These are phyloP conservation scores for Metrosideros polymorpha DNA, from an alignment of 441 rosid species.

Conservation along the genomic window DNA sequence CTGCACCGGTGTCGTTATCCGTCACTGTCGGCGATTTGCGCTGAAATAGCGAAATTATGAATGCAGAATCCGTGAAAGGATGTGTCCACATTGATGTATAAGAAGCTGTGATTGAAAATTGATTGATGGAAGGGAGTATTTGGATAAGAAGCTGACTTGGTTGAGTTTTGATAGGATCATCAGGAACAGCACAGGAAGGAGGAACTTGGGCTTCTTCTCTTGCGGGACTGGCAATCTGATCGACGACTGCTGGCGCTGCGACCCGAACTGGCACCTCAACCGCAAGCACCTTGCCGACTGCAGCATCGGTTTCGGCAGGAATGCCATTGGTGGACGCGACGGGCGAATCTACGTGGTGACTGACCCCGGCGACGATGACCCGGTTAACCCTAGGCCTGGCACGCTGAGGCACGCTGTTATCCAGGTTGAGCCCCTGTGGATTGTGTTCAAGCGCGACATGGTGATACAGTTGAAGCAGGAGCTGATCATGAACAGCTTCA, in stretches of 20 bases:
- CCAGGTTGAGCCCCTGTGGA: slow-evolving; percentile 82
- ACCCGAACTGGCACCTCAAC: slow-evolving; percentile 74
- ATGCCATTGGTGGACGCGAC: slow-evolving; percentile 88
- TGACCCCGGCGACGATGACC: slow-evolving; percentile 61
- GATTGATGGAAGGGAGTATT: not conserved
- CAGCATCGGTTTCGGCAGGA: slow-evolving; percentile 88
- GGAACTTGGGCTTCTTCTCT: slow-evolving; percentile 72
- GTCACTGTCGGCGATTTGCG: not conserved
- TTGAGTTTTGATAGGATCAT: slow-evolving; percentile 40
- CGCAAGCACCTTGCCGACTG: slow-evolving; percentile 90
- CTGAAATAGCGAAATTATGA: not conserved
- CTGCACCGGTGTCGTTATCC: not conserved
- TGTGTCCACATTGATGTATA: not conserved
- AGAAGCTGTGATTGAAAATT: not conserved
- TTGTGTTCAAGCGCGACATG: slow-evolving; percentile 88
- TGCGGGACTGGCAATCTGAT: slow-evolving; percentile 90
- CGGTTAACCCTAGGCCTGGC: slow-evolving; percentile 90
- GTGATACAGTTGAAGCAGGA: slow-evolving; percentile 84
- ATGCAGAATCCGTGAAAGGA: not conserved
- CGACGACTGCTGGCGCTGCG: slow-evolving; percentile 95
- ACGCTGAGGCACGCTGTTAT: slow-evolving; percentile 89
- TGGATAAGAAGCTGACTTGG: not conserved
- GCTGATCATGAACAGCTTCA: slow-evolving; percentile 76
- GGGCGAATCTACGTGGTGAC: slow-evolving; percentile 84
- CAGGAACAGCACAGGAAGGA: slow-evolving; percentile 70